These are phyloP conservation scores for Bacidia rubella DNA, from an alignment of 495 filamentous ascomycete species.

Conservation along the genomic window DNA sequence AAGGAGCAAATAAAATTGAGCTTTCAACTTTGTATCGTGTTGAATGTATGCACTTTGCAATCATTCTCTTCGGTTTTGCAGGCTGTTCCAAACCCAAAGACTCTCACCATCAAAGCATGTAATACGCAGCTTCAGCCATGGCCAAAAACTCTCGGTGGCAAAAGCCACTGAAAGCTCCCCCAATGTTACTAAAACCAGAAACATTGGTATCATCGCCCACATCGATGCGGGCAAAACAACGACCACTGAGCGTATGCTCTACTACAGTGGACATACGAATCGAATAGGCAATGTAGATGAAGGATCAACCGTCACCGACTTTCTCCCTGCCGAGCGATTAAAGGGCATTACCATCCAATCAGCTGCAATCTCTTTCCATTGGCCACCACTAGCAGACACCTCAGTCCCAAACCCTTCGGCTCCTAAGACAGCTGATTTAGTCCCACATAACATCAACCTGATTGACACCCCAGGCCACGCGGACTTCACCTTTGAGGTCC, in stretches of 20 bases:
- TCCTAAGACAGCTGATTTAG: conserved; percentile 27
- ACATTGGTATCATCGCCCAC: conserved; percentile 98
- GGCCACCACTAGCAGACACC: conserved; percentile 43
- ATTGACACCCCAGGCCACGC: conserved; percentile 98
- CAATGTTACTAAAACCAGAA: conserved; percentile 44
- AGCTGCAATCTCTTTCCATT: conserved; percentile 88
- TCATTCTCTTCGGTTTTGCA: no score
- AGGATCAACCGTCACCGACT: conserved; percentile 95
- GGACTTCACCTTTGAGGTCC: conserved; percentile 96
- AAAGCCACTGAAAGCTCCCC: background rate
- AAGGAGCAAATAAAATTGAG: no score
- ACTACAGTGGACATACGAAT: conserved; percentile 81
- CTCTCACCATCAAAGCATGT: no score
- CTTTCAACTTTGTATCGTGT: no score
- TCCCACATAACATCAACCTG: conserved; percentile 65
- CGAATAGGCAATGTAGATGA: conserved; percentile 91
- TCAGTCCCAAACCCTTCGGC: conserved; percentile 18
- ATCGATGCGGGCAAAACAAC: conserved; percentile 99
- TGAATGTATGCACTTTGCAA: no score
- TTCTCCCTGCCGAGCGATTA: conserved; percentile 84
- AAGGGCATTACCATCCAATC: conserved; percentile 97
- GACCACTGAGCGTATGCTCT: conserved; percentile 98
- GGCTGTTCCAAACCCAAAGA: no score
- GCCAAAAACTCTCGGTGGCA: background rate
- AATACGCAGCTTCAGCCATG: background rate